Conservation (phyloP, 176 grass and related monocot genomes). For the Dactylis glomerata region DNA sequence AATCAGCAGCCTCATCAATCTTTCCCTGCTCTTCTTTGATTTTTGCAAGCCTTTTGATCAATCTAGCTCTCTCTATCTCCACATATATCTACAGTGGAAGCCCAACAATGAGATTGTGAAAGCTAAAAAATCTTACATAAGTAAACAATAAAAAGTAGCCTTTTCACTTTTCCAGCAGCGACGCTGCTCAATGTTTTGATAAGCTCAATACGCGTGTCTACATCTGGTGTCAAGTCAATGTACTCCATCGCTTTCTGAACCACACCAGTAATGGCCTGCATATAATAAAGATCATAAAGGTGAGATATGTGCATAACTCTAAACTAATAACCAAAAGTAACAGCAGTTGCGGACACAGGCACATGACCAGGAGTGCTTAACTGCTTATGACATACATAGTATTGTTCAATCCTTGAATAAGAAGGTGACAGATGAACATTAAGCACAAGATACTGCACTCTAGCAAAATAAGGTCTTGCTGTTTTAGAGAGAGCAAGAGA, state of each 20-base stretch:
- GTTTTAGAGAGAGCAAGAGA: neutral
- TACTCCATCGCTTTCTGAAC: constrained; percentile 97
- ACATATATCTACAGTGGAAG: constrained; percentile 77
- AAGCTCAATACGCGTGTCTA: constrained; percentile 78
- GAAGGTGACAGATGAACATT: neutral
- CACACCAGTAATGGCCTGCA: constrained; percentile 85
- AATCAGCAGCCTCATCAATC: constrained; percentile 95
- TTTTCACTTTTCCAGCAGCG: constrained; percentile 87
- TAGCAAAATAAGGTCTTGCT: neutral
- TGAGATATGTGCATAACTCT: neutral
- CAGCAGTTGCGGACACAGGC: neutral
- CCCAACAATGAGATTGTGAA: constrained; percentile 5
- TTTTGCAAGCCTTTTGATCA: constrained; percentile 95
- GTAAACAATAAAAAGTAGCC: constrained; percentile 3
- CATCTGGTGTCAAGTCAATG: constrained; percentile 84
- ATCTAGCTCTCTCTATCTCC: constrained; percentile 91
- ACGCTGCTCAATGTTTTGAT: constrained; percentile 92
- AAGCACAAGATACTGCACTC: neutral
- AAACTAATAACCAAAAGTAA: neutral
- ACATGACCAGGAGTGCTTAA: too few species aligned
- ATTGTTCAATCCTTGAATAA: neutral
- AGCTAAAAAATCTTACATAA: neutral
- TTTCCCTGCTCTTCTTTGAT: constrained; percentile 87
- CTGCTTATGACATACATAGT: neutral
- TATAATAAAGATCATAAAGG: neutral